Evolutionary conservation across 495 filamentous ascomycete genomes (phyloP).

Genomic region (Alectoria sarmentosa): DNA sequence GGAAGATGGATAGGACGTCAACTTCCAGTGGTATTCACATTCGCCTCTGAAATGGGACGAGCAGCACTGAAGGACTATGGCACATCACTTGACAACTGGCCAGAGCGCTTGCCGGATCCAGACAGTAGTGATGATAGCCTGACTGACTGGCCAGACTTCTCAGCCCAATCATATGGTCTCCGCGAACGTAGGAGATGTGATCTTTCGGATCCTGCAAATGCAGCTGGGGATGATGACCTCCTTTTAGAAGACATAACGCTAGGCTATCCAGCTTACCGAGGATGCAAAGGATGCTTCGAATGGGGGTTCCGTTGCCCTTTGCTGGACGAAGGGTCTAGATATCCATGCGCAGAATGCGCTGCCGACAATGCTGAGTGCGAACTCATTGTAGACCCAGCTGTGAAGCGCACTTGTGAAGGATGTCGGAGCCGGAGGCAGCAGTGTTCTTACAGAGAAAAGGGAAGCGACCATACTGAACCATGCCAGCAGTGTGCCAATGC

Average conservation of each 20-base stretch:
- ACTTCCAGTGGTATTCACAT: conserved; percentile 18
- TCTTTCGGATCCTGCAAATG: not conserved
- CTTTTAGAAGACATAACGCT: conserved; percentile 21
- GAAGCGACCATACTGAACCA: conserved; percentile 15
- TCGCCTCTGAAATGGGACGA: conserved; percentile 11
- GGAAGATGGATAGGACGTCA: conserved; percentile 19
- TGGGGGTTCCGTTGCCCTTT: conserved; percentile 20
- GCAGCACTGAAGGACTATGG: conserved; percentile 13
- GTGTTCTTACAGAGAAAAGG: conserved; percentile 19
- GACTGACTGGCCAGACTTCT: not conserved
- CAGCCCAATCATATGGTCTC: conserved; percentile 10
- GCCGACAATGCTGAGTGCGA: conserved; percentile 23
- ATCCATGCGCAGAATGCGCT: conserved; percentile 21
- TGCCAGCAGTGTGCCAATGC: conserved; percentile 17
- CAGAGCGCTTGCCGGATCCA: not conserved
- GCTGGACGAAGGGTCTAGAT: conserved; percentile 22
- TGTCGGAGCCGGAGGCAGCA: conserved; percentile 18
- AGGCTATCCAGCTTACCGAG: conserved; percentile 23
- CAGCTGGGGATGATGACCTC: conserved; percentile 9
- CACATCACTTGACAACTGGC: conserved; percentile 20
- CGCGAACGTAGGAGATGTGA: conserved; percentile 5
- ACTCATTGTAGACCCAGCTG: conserved; percentile 18
- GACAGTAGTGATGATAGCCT: conserved; percentile 4
- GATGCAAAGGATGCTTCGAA: conserved; percentile 23
- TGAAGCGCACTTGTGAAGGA: conserved; percentile 17